Evolutionary conservation across 257 asterid genomes (phyloP).

Genomic region (Buddleja alternifolia): DNA sequence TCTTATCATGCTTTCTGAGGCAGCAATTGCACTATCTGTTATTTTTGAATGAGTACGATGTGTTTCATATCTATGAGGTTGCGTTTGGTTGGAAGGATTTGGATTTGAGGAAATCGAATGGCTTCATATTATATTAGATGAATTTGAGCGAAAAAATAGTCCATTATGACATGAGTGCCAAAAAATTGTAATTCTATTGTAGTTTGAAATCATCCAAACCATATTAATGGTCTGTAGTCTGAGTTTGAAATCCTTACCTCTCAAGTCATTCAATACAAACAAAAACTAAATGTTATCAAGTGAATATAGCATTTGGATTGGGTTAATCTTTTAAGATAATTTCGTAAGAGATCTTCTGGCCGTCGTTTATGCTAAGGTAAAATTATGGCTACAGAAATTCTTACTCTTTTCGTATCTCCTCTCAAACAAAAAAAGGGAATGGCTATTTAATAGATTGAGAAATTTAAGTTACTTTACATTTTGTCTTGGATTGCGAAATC

Average conservation of each 20-base stretch:
- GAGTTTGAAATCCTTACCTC: too few relatives aligned
- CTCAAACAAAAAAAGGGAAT: not conserved
- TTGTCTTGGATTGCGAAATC: constrained; percentile 4
- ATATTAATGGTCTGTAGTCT: too few relatives aligned
- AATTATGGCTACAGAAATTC: not conserved
- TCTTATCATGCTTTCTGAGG: not conserved
- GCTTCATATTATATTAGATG: too few relatives aligned
- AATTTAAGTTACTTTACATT: constrained; percentile 14
- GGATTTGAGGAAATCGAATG: too few relatives aligned
- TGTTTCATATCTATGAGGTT: not conserved
- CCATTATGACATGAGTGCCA: too few relatives aligned
- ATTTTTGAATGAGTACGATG: not conserved
- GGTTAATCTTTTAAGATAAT: not conserved
- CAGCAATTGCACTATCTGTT: not conserved
- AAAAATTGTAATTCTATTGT: too few relatives aligned
- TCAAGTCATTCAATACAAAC: too few relatives aligned
- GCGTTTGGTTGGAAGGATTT: too few relatives aligned
- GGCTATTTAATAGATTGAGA: not conserved
- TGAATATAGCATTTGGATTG: not conserved
- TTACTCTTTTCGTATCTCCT: constrained; percentile 2
- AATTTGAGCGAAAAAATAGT: too few relatives aligned
- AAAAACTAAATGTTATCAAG: not conserved
- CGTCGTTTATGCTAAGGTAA: not conserved
- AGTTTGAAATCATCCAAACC: too few relatives aligned
- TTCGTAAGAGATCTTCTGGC: constrained; percentile 8